phyloP scores from a whole-genome alignment of 176 grass and related monocot genomes.

The Oryza glaberrima region DNA sequence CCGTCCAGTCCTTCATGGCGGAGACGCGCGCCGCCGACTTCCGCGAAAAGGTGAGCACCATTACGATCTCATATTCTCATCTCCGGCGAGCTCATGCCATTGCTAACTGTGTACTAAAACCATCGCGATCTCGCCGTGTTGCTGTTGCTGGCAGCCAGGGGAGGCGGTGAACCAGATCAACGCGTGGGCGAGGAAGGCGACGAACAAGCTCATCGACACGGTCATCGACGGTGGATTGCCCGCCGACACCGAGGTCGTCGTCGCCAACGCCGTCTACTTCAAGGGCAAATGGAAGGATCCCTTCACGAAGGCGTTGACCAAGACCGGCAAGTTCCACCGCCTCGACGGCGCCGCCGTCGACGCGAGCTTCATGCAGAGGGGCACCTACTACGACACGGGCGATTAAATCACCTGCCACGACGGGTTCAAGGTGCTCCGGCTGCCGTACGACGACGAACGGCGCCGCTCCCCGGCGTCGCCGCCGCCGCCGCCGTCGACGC shows the following conservation, averaged over 20 bases:
- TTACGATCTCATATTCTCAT: background rate
- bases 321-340: background rate
- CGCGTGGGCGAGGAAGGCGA: background rate
- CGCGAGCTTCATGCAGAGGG: conserved; percentile 27
- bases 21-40: conserved; percentile 3
- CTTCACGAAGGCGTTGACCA: background rate
- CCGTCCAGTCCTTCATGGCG: background rate
- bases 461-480: no score
- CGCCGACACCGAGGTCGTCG: background rate
- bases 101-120: no score
- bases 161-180: no score
- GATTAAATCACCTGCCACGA: conserved; percentile 19
- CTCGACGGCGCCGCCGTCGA: conserved; percentile 13
- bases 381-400: no score
- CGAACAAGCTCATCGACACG: conserved; percentile 20
- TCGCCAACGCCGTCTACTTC: conserved; percentile 51
- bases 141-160: no score
- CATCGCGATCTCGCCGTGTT: no score
- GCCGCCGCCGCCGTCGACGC: no score
- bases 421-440: conserved; percentile 40
- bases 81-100: background rate
- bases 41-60: background rate
- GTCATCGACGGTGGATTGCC: background rate
- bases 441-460: conserved; percentile 4
- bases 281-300: conserved; percentile 22